Base-by-base conservation (phyloP, 1,284 basidiomycete species). In the Apiotrichum laibachii region DNA sequence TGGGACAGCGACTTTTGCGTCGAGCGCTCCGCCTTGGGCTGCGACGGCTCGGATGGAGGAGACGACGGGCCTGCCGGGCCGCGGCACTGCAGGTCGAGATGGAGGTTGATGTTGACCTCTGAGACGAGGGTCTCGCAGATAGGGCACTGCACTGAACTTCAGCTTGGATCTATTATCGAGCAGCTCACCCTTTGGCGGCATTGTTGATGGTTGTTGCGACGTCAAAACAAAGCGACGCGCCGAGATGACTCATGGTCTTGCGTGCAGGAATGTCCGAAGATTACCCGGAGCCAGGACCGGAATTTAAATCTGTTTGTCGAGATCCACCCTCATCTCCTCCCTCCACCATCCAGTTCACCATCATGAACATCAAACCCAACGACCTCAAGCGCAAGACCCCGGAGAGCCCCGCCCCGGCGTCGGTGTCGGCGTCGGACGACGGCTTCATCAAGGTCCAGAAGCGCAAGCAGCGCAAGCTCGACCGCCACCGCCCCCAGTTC, bases 401-500 rank as follows among this genome's bases (percentile, higher is more conserved):
- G 15, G 49, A 11, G 18, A 39, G 49, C 19, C n/a, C 19, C 16
- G 37, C 37, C 2, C 6, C 49, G n/a, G 21, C 49, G 0, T 26
- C 19, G n/a, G 21, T 35, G 0, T 26, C 19, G 19, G 34, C 48
- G 2, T 22, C 26, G 19, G 80, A 77, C 18, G 64, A 63, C 37
- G 84, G 80, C 50, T 91, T 89, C 85, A 86, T 83, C 3, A 88
- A 85, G 67, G 86, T 90, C 9, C 58, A 89, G 69, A 87, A 84
- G 72, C 81, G 87, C 56, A 90, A 89, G 74, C 80, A 84, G 59
- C 89, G 89, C 80, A 92, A 91, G 72, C 60, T 83, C 80, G 72
- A 89, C 84, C 40, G 44, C 6, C 79, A 78, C n/a, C 80, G 83
- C 42, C 89, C 90, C 0, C 79, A 84, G 59, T 92, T 94, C 74